Percentiles rank a stretch among this genome's conserved stretches.
Evolutionary conservation across 345 rosid species (phyloP).

Genomic region (Populus simonii): DNA sequence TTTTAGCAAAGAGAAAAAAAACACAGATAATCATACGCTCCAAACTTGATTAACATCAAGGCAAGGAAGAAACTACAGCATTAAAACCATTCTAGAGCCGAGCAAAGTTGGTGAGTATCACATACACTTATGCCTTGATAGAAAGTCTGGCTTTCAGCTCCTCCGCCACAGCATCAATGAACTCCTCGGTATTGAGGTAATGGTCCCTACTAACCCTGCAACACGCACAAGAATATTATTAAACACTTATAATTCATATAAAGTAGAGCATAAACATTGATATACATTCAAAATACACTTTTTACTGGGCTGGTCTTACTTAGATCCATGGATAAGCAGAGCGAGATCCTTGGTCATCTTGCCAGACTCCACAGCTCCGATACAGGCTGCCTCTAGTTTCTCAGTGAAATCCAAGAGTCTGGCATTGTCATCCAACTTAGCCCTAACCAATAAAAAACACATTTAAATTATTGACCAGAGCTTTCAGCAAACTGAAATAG

Average conservation of each 20-base stretch:
- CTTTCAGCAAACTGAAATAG: background rate
- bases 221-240: background rate
- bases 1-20: background rate
- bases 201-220: constrained; percentile 70
- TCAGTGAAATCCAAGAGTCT: constrained; percentile 72
- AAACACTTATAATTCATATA: background rate
- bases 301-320: constrained; percentile 35
- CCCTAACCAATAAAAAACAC: constrained; percentile 43
- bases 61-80: background rate
- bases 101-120: background rate
- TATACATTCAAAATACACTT: background rate
- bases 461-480: background rate
- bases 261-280: background rate
- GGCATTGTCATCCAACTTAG: constrained; percentile 82
- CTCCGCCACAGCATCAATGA: constrained; percentile 89
- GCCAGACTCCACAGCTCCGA: constrained; percentile 84
- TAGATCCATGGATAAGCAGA: constrained; percentile 75
- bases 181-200: constrained; percentile 86
- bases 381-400: constrained; percentile 93
- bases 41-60: background rate
- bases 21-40: background rate
- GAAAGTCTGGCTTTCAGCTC: constrained; percentile 64
- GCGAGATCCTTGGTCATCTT: constrained; percentile 99
- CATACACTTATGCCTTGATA: constrained; percentile 33
- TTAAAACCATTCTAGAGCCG: background rate